Evolutionary conservation across 2,329 filamentous ascomycete species (phyloP).

Genomic region (Hymenoscyphus repandus): DNA sequence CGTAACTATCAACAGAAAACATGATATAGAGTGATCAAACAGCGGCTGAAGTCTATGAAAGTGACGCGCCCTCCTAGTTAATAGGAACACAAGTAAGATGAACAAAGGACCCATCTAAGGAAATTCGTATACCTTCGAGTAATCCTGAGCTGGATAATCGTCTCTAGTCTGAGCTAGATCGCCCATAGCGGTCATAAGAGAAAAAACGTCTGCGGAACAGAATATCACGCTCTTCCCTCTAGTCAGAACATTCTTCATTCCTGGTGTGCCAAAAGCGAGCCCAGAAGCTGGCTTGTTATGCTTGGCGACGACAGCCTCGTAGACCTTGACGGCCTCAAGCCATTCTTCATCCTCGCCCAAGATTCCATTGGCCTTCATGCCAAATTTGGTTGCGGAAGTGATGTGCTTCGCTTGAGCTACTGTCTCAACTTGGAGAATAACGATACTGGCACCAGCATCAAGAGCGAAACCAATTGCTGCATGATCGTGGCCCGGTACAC

Average conservation of each 20-base stretch:
- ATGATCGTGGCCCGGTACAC: constrained; percentile 42
- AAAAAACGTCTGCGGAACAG: constrained; percentile 9
- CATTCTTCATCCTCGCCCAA: constrained; percentile 38
- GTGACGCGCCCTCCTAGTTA: not conserved
- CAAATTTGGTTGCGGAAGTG: constrained; percentile 40
- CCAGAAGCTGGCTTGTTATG: constrained; percentile 39
- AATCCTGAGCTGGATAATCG: constrained; percentile 2
- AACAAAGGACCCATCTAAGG: not conserved
- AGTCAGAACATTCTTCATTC: constrained; percentile 13
- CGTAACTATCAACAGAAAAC: too few relatives aligned
- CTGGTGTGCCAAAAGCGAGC: constrained; percentile 20
- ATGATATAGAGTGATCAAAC: too few relatives aligned
- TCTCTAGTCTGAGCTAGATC: constrained; percentile 1
- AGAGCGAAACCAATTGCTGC: constrained; percentile 42
- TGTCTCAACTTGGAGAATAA: constrained; percentile 44
- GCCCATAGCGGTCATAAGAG: constrained; percentile 4
- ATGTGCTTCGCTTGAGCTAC: constrained; percentile 41
- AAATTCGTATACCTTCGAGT: not conserved
- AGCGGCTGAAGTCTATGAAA: not conserved
- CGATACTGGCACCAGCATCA: constrained; percentile 43
- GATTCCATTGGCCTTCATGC: constrained; percentile 31
- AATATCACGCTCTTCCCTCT: constrained; percentile 24
- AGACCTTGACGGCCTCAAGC: constrained; percentile 35
- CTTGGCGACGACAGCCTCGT: constrained; percentile 37
- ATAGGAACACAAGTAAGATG: not conserved